Base-by-base conservation (phyloP, 495 filamentous ascomycete species). In the Tuber umbilicatum region DNA sequence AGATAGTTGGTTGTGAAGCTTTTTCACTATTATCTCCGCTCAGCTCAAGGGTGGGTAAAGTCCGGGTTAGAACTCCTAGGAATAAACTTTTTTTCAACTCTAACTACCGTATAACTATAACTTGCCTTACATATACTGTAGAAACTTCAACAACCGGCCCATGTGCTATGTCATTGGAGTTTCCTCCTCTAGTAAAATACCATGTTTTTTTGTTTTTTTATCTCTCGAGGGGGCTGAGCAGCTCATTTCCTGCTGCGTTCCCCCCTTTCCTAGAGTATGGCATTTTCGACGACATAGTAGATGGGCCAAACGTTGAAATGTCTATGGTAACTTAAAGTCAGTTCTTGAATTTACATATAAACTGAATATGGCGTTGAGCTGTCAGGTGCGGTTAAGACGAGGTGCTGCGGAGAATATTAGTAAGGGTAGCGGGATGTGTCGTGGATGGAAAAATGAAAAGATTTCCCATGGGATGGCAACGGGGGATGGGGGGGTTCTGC, bases 371-470 rank as follows among this genome's bases (percentile, higher is more conserved):
- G n/a, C n/a, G n/a, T n/a, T n/a, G n/a, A n/a, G n/a, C n/a, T n/a
- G n/a, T n/a, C n/a, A 2, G 78, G 72, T 1, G 75, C 74, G 14
- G 78, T 78, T 17, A 73, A 69, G 42, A 79, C 69, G 17, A 73
- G 74, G 73, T 0, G 75, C 78, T 69, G 80, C 80, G 5, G 74
- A 77, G n/a, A 75, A 77, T 70, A 45, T 82, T 70, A 67, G 80
- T 3, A 73, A 60, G 23, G 75, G 70, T 5, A 78, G 81, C 1
- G 81, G 81, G 2, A n/a, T 82, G 60, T 82, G 82, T 74, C 73
- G 74, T 12, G 81, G 81, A 2, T 4, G 73, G 55, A 73, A 72
- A 40, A 76, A 67, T 64, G 71, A 42, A 39, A 77, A 74, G 70
- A 60, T 79, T 31, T 23, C 3, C 23, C 78, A 79, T 73, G n/a